These are phyloP conservation scores for Jaapia argillacea DNA, from an alignment of 768 basidiomycete species.

Conservation along the genomic window DNA sequence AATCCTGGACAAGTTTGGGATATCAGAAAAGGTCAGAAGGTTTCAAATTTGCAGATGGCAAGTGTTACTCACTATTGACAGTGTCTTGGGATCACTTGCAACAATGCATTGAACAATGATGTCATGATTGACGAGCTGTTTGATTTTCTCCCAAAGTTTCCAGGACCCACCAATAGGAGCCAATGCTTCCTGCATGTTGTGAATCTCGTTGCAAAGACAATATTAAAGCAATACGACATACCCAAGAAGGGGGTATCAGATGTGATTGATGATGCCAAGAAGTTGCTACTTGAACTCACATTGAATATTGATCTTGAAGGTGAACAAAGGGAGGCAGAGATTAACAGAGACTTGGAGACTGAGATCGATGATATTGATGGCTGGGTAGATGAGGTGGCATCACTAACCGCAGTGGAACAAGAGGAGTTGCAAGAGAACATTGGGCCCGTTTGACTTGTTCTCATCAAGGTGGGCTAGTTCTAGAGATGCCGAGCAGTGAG, in stretches of 20 bases:
- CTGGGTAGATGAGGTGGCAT: too few species aligned
- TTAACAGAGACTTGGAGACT: too few species aligned
- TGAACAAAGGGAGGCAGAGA: too few species aligned
- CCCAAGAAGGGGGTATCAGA: slow-evolving; percentile 5
- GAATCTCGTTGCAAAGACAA: slow-evolving; percentile 24
- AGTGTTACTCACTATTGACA: background rate
- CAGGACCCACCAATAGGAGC: slow-evolving; percentile 14
- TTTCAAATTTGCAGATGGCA: background rate
- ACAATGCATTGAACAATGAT: slow-evolving; percentile 28
- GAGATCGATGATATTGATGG: too few species aligned
- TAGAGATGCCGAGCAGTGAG: too few species aligned
- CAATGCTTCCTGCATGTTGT: slow-evolving; percentile 30
- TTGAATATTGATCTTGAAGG: too few species aligned
- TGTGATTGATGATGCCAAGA: background rate
- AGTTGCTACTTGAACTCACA: too few species aligned
- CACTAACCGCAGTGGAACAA: too few species aligned
- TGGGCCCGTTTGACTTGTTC: too few species aligned
- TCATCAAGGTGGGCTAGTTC: too few species aligned
- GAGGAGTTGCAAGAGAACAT: too few species aligned
- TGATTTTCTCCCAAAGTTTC: slow-evolving; percentile 12
- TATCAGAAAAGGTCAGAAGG: slow-evolving; percentile 19
- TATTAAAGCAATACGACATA: slow-evolving; percentile 24
- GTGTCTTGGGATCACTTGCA: slow-evolving; percentile 23
- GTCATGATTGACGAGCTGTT: slow-evolving; percentile 21
- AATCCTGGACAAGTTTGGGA: too few species aligned